Percentiles rank a stretch among this genome's conserved stretches.
phyloP scores from a whole-genome alignment of 176 grass and related monocot genomes.

The Bonia amplexicaulis region DNA sequence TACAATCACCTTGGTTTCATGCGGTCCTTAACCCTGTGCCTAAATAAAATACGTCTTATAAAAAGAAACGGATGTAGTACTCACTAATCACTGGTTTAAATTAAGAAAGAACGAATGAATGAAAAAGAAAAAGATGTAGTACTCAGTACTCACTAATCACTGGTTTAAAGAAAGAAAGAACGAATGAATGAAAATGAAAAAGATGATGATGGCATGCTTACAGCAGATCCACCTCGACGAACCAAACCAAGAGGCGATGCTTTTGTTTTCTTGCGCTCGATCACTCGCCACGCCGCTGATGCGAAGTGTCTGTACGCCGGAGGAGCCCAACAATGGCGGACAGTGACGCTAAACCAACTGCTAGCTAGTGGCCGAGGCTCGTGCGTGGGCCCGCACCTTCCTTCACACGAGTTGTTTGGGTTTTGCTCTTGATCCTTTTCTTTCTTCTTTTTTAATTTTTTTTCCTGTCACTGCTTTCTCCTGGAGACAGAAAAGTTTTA shows the following conservation, averaged over 20 bases:
- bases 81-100: not conserved
- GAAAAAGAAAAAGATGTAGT: not conserved
- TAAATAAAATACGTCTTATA: too few species aligned
- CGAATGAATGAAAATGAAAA: not conserved
- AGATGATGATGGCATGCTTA: constrained; percentile 51
- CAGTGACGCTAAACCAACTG: constrained; percentile 23
- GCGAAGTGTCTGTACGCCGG: constrained; percentile 15
- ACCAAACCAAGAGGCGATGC: not conserved
- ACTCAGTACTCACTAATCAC: not conserved
- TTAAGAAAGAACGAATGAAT: not conserved
- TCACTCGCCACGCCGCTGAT: not conserved
- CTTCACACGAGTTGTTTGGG: not conserved
- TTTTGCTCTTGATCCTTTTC: not conserved
- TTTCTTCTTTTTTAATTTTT: not conserved
- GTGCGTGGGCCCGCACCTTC: not conserved
- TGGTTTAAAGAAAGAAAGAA: not conserved
- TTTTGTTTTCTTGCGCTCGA: not conserved
- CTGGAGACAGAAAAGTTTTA: not conserved
- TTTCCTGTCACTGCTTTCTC: not conserved
- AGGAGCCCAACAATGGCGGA: constrained; percentile 2
- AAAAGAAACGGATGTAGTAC: too few species aligned
- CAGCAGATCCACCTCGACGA: constrained; percentile 19
- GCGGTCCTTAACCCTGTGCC: too few species aligned
- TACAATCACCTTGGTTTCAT: too few species aligned
- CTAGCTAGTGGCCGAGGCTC: constrained; percentile 23